These are phyloP conservation scores for Austropuccinia psidii DNA, from an alignment of 1,284 basidiomycete genomes.

Conservation along the genomic window DNA sequence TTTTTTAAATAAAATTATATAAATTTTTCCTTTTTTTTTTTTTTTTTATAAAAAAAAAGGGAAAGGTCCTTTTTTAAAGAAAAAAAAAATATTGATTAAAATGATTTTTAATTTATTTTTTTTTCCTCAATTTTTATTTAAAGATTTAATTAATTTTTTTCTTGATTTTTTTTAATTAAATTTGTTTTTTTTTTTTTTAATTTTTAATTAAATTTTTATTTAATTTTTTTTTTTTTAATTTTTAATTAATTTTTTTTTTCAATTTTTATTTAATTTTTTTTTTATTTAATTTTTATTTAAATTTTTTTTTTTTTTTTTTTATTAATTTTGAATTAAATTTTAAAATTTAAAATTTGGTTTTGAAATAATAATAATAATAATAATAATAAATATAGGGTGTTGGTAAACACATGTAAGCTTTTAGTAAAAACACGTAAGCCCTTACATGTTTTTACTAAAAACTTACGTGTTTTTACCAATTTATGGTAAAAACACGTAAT, in stretches of 20 bases:
- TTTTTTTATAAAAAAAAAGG: no score
- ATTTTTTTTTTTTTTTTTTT: neutral
- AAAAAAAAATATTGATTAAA: no score
- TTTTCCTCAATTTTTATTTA: neutral
- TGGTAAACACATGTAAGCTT: no score
- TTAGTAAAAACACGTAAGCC: no score
- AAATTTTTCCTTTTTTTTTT: neutral
- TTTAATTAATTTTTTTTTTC: neutral
- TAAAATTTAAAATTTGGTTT: no score
- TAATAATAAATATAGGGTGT: no score
- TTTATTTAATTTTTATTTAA: neutral
- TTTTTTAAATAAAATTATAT: neutral
- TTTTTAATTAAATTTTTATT: neutral
- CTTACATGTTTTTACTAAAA: no score
- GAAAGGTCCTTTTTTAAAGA: no score
- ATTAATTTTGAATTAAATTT: no score
- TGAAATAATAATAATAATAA: no score
- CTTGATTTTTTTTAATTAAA: neutral
- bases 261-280: neutral
- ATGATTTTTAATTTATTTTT: neutral
- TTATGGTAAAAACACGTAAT: no score
- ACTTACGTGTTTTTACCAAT: no score
- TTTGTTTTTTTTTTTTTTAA: neutral
- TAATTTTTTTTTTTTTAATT: neutral
- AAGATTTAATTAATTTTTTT: neutral